These are phyloP conservation scores for Bipolaris oryzae DNA, from an alignment of 2,329 filamentous ascomycete species.

Conservation along the genomic window DNA sequence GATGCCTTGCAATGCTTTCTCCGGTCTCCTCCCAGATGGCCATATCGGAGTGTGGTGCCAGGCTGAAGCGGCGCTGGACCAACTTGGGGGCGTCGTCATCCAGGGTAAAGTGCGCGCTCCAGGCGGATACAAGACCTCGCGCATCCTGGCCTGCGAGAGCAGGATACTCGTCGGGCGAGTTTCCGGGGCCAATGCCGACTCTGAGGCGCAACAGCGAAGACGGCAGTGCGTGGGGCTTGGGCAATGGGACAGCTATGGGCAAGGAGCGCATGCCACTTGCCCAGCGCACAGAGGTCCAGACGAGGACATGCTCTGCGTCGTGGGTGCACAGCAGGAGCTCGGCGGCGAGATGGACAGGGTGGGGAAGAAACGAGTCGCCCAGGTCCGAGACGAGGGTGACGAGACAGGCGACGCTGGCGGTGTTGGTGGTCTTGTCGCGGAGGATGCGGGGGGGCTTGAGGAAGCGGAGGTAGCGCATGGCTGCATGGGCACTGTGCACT, in stretches of 20 bases:
- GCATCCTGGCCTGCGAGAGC: conserved; percentile 35
- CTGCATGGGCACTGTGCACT: background rate
- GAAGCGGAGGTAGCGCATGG: conserved; percentile 67
- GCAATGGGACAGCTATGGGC: conserved; percentile 51
- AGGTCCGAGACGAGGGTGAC: conserved; percentile 73
- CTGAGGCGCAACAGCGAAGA: conserved; percentile 50
- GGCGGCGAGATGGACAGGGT: conserved; percentile 53
- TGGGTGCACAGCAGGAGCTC: conserved; percentile 42
- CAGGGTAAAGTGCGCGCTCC: conserved; percentile 57
- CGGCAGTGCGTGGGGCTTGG: conserved; percentile 43
- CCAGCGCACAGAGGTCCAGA: conserved; percentile 55
- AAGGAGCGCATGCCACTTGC: conserved; percentile 52
- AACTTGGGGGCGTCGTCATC: conserved; percentile 56
- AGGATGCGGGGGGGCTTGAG: conserved; percentile 65
- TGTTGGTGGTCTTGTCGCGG: conserved; percentile 38
- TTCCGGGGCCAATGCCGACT: conserved; percentile 43
- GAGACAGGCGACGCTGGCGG: conserved; percentile 42
- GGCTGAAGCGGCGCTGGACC: conserved; percentile 61
- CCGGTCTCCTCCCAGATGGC: conserved; percentile 71
- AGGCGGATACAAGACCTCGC: conserved; percentile 62
- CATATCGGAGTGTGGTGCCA: conserved; percentile 48
- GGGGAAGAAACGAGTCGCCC: conserved; percentile 67
- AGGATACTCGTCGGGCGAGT: conserved; percentile 37
- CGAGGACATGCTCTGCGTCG: conserved; percentile 44
- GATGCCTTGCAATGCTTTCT: conserved; percentile 73